Percentiles rank a stretch among this genome's conserved stretches.
Evolutionary conservation across 2,329 filamentous ascomycete species (phyloP).

Genomic region (Penicillium sp.): DNA sequence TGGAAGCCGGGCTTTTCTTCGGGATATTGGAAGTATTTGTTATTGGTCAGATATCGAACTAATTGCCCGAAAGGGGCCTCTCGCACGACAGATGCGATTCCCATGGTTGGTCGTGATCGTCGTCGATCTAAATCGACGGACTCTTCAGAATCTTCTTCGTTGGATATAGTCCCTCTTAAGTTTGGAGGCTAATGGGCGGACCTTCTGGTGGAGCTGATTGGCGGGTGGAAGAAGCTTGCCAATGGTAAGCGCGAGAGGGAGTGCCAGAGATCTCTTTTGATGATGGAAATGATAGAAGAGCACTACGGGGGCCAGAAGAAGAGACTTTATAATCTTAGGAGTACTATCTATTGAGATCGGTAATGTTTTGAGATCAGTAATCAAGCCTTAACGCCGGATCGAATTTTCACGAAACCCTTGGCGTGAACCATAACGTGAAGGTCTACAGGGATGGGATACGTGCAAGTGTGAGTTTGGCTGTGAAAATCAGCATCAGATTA

Average conservation of each 20-base stretch:
- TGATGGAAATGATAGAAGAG: background rate
- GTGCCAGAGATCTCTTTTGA: background rate
- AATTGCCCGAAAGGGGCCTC: slow-evolving; percentile 54
- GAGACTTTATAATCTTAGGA: background rate
- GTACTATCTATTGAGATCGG: background rate
- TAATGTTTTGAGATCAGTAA: background rate
- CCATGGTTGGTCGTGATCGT: background rate
- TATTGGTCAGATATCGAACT: slow-evolving; percentile 48
- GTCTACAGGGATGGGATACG: background rate
- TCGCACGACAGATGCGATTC: slow-evolving; percentile 37
- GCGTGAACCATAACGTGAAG: background rate
- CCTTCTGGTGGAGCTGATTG: background rate
- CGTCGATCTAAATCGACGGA: background rate
- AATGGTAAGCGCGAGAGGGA: background rate
- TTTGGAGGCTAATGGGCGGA: background rate
- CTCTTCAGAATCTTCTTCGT: no score
- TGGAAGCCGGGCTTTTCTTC: slow-evolving; percentile 45
- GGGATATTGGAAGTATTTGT: slow-evolving; percentile 50
- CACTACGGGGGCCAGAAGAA: background rate
- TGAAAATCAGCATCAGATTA: background rate
- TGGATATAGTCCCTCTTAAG: no score
- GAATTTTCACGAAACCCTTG: background rate
- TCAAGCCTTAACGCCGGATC: background rate
- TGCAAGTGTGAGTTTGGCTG: no score
- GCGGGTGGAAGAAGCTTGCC: background rate